Base-by-base conservation (phyloP, 208 protist genomes). In the Leishmania arabica region DNA sequence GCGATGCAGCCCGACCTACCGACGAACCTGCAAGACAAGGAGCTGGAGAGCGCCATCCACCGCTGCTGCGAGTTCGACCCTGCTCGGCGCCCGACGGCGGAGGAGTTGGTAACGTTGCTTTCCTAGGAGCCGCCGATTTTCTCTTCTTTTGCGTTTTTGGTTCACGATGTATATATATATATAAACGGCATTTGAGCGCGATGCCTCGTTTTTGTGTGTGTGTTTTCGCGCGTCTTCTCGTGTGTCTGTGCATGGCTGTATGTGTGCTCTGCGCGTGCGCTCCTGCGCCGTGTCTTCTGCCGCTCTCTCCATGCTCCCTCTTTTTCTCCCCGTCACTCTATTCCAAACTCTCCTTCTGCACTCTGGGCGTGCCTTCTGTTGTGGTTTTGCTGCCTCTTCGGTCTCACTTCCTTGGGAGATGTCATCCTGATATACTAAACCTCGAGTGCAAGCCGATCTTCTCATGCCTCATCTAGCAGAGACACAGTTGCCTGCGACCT, bases 1-100 rank as follows among this genome's bases (percentile, higher is more conserved):
- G 82, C 76, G 19, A 92, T 93, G 88, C 74, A 81, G 75, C 90
- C 88, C 0, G 84, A 91, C 53, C 70, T 93, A 40, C 84, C 86
- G 6, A 69, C 78, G 8, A 79, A 68, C 11, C 58, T 86, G 11
- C 80, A 86, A 15, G 86, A 93, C 76, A 74, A 83, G 71, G 88
- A 93, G 69, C 79, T 93, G 70, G 74, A 84, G 49, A 64, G 62
- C 19, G 84, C 86, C 11, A 84, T 93, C 24, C 86, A 84, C 31
- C 80, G 71, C 42, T 92, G 90, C 82, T 93, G 90, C 83, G 75
- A 73, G 45, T 88, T 87, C 75, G 77, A 87, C 40, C 73, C 88
- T 21, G 54, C 65, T 9, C 71, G 86, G 45, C 83, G 90, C 24
- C 90, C 90, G 21, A 91, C 88, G 1, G 88, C 87, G 1, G 85